phyloP scores from a whole-genome alignment of 2,329 filamentous ascomycete species.

The Microascus cirrosus region DNA sequence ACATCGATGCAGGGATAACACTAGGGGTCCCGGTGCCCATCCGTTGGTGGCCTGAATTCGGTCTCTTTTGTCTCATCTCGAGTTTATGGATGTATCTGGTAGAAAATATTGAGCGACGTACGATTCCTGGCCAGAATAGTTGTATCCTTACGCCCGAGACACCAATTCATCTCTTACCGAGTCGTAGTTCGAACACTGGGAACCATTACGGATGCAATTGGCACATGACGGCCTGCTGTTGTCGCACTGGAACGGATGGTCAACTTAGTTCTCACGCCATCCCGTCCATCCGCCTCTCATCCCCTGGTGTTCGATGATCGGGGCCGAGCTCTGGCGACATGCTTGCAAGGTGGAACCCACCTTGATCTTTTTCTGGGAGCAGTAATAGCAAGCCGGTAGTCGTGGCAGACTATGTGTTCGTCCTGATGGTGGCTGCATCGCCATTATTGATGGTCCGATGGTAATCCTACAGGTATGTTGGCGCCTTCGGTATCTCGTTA shows the following conservation, averaged over 20 bases:
- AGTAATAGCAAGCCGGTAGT: neutral
- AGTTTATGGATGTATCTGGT: constrained; percentile 12
- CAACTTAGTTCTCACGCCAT: neutral
- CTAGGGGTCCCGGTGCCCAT: neutral
- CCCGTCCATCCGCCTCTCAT: too few species aligned
- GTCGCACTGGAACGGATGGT: neutral
- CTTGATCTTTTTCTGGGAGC: neutral
- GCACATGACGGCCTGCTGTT: neutral
- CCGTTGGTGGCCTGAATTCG: constrained; percentile 2
- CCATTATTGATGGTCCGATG: neutral
- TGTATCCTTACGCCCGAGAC: neutral
- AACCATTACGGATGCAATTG: neutral
- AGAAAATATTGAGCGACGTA: neutral
- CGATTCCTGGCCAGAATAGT: too few species aligned
- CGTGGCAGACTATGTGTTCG: neutral
- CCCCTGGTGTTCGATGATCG: too few species aligned
- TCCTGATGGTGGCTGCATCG: neutral
- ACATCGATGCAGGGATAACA: neutral
- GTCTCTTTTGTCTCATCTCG: constrained; percentile 11
- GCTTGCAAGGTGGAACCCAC: too few species aligned
- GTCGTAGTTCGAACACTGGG: neutral
- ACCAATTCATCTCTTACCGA: neutral
- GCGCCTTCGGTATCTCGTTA: too few species aligned
- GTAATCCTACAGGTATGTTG: neutral
- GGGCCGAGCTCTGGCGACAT: too few species aligned